These are phyloP conservation scores for Astrothelium subdiscretum DNA, from an alignment of 495 filamentous ascomycete species.

Conservation along the genomic window DNA sequence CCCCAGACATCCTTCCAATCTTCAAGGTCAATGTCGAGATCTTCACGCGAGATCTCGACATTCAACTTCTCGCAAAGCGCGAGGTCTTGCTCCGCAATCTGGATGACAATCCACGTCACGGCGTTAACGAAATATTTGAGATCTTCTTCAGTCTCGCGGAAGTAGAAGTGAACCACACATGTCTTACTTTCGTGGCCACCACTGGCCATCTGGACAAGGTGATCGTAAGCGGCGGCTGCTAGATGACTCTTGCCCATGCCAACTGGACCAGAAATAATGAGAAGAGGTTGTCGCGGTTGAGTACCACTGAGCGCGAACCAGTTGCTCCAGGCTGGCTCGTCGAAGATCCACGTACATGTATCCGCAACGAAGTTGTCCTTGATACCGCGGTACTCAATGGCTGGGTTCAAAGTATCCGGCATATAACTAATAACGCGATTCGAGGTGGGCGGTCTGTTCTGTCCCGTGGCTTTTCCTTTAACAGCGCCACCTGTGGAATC, in stretches of 20 bases:
- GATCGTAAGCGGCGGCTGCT: conserved; percentile 6
- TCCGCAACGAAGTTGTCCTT: conserved; percentile 7
- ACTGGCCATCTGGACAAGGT: conserved; percentile 1
- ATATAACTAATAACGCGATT: conserved; percentile 8
- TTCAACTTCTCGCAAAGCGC: conserved; percentile 13
- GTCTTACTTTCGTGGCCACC: not conserved
- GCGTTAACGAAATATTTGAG: conserved; percentile 4
- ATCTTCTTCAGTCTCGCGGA: conserved; percentile 7
- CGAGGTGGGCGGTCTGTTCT: conserved; percentile 4
- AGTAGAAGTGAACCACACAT: conserved; percentile 11
- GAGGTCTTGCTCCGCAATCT: conserved; percentile 13
- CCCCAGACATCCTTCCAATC: conserved; percentile 9
- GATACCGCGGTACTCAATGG: conserved; percentile 8
- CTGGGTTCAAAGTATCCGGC: conserved; percentile 4
- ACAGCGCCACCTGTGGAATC: not conserved
- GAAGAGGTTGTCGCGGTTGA: not conserved
- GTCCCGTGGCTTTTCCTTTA: not conserved
- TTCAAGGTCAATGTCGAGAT: not conserved
- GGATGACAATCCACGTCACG: conserved; percentile 5
- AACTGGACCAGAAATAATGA: conserved; percentile 2
- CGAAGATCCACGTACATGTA: conserved; percentile 13
- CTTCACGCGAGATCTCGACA: conserved; percentile 8
- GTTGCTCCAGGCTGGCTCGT: conserved; percentile 6
- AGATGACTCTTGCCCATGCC: conserved; percentile 15
- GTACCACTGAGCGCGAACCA: conserved; percentile 9